phyloP scores from a whole-genome alignment of 2,329 filamentous ascomycete genomes.

The Claviceps purpurea region DNA sequence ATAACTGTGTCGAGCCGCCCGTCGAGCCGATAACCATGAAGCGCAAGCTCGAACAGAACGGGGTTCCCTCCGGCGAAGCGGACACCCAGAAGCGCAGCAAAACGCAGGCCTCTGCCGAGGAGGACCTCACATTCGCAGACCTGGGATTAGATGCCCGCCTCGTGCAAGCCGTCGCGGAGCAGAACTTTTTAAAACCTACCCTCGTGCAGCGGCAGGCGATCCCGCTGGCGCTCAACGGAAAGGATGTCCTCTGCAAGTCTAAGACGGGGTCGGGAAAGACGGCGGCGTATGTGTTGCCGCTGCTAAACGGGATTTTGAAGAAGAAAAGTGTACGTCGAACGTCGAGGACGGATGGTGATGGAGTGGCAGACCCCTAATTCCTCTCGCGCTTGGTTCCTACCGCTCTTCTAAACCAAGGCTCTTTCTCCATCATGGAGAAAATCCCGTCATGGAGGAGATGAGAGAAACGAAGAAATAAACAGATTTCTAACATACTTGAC shows the following conservation, averaged over 20 bases:
- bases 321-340: slow-evolving; percentile 47
- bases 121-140: slow-evolving; percentile 51
- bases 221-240: slow-evolving; percentile 72
- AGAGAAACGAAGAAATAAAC: neutral
- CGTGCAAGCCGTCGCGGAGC: slow-evolving; percentile 71
- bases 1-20: neutral
- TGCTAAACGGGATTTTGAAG: slow-evolving; percentile 73
- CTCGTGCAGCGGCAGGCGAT: slow-evolving; percentile 78
- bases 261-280: slow-evolving; percentile 97
- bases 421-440: too few species aligned
- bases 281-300: slow-evolving; percentile 81
- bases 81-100: slow-evolving; percentile 10
- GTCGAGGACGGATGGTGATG: too few species aligned
- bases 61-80: slow-evolving; percentile 28
- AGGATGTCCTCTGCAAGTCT: slow-evolving; percentile 81
- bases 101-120: slow-evolving; percentile 19
- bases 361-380: too few species aligned
- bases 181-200: slow-evolving; percentile 79
- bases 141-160: slow-evolving; percentile 75
- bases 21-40: slow-evolving; percentile 30
- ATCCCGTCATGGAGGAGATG: too few species aligned
- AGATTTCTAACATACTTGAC: neutral
- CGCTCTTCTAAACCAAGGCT: too few species aligned
- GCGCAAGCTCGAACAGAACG: slow-evolving; percentile 45
- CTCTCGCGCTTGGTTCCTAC: too few species aligned